Conservation (phyloP, 1,284 basidiomycete genomes). For the Boletus mariae region DNA sequence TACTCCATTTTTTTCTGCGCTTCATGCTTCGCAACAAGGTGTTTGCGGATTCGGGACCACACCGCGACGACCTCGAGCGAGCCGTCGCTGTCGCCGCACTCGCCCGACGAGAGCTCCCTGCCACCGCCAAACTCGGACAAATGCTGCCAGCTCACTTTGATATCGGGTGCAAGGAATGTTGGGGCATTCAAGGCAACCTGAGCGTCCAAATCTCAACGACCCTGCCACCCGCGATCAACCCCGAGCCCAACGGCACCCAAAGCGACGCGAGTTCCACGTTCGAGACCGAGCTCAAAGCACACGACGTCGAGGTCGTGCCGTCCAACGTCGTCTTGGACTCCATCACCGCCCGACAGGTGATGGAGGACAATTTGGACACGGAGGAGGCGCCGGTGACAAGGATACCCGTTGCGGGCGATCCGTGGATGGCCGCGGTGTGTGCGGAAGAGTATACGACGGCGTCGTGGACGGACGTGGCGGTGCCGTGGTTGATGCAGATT, state of each 20-base stretch:
- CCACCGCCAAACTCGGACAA: slow-evolving; percentile 38
- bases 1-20: slow-evolving; percentile 47
- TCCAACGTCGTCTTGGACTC: slow-evolving; percentile 30
- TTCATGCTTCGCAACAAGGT: slow-evolving; percentile 44
- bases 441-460: slow-evolving; percentile 28
- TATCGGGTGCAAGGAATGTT: slow-evolving; percentile 37
- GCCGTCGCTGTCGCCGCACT: slow-evolving; percentile 35
- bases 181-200: slow-evolving; percentile 27
- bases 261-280: slow-evolving; percentile 14
- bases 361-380: slow-evolving; percentile 29
- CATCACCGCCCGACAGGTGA: slow-evolving; percentile 28
- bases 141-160: slow-evolving; percentile 41
- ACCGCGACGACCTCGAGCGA: slow-evolving; percentile 28
- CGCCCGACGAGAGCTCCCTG: slow-evolving; percentile 44
- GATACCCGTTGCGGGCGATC: slow-evolving; percentile 18
- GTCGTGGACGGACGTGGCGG: slow-evolving; percentile 29
- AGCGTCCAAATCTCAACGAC: slow-evolving; percentile 20
- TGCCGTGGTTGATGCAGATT: slow-evolving; percentile 32
- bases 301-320: slow-evolving; percentile 25
- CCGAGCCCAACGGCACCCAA: background rate
- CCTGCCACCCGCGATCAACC: background rate
- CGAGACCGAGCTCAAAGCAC: slow-evolving; percentile 25
- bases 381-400: slow-evolving; percentile 14
- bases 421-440: slow-evolving; percentile 23
- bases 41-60: slow-evolving; percentile 30